A percentile compares a stretch with the other conserved stretches of the same genome.
Evolutionary conservation across 768 basidiomycete species (phyloP).

Genomic region (Tephrocybe sp.): DNA sequence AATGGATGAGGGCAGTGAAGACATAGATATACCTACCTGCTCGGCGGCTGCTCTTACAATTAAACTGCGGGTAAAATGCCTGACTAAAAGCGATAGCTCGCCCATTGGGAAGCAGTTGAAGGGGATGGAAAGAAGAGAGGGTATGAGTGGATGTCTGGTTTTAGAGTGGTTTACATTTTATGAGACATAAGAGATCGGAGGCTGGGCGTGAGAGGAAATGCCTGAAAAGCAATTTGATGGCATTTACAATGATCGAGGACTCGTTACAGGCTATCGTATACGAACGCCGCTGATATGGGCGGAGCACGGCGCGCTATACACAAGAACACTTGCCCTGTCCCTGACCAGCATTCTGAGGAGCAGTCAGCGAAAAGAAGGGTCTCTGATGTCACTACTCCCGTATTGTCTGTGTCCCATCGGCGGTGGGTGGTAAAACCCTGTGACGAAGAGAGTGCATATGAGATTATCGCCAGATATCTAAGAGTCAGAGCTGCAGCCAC

Average conservation of each 20-base stretch:
- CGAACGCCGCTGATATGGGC: not conserved
- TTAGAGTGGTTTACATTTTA: not conserved
- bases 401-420: not conserved
- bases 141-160: not conserved
- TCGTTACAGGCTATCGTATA: conserved; percentile 1
- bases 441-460: not conserved
- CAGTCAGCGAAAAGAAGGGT: not conserved
- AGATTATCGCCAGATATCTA: conserved; percentile 24
- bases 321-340: not conserved
- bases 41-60: conserved; percentile 46
- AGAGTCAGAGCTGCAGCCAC: conserved; percentile 89
- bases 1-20: not conserved
- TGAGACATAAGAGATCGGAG: conserved; percentile 5
- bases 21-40: conserved; percentile 33
- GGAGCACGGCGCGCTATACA: not conserved
- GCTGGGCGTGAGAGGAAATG: conserved; percentile 3
- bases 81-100: conserved; percentile 37
- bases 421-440: not conserved
- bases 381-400: not conserved
- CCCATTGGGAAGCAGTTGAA: conserved; percentile 45
- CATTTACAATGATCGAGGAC: conserved; percentile 4
- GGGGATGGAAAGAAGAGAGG: not conserved
- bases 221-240: conserved; percentile 2
- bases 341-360: not conserved
- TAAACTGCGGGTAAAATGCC: conserved; percentile 26